Percentiles rank a stretch among this genome's conserved stretches.
These are phyloP conservation scores for Amyloporia xantha DNA, from an alignment of 768 basidiomycete species.

Conservation along the genomic window DNA sequence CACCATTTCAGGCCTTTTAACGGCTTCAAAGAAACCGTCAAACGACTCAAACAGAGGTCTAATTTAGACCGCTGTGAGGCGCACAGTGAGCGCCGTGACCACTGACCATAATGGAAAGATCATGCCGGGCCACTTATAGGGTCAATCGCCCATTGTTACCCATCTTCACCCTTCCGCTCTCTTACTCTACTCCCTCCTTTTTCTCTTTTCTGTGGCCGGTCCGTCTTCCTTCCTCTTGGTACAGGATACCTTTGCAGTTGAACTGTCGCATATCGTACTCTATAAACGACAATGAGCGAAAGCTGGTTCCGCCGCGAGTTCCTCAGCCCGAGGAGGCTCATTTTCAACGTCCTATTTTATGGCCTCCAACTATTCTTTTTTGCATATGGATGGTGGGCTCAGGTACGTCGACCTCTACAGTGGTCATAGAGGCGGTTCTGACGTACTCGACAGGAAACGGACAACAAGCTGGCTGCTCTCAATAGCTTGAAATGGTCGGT, in stretches of 20 bases:
- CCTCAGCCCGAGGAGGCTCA: conserved; percentile 52
- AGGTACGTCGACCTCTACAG: conserved; percentile 38
- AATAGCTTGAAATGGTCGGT: conserved; percentile 80
- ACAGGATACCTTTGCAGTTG: conserved; percentile 7
- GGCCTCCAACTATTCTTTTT: conserved; percentile 70
- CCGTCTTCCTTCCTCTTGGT: conserved; percentile 39
- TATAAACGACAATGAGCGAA: conserved; percentile 45
- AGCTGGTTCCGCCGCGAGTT: conserved; percentile 72
- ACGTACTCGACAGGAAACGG: conserved; percentile 39
- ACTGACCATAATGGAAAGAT: too few species aligned
- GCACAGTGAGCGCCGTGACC: too few species aligned
- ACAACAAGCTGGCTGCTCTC: conserved; percentile 61
- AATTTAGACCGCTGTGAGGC: too few species aligned
- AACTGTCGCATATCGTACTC: conserved; percentile 3
- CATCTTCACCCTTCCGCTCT: conserved; percentile 1
- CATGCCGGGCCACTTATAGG: too few species aligned
- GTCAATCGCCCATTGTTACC: too few species aligned
- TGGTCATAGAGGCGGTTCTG: background rate
- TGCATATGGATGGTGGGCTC: conserved; percentile 83
- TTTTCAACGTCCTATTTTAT: conserved; percentile 77
- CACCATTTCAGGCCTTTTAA: too few species aligned
- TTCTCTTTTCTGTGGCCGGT: conserved; percentile 34
- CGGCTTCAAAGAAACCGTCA: too few species aligned
- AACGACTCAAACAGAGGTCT: too few species aligned
- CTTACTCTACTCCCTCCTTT: conserved; percentile 13